phyloP scores from a whole-genome alignment of 1,139 yeast species.

The Hemisphaericaspora xylofermentans region DNA sequence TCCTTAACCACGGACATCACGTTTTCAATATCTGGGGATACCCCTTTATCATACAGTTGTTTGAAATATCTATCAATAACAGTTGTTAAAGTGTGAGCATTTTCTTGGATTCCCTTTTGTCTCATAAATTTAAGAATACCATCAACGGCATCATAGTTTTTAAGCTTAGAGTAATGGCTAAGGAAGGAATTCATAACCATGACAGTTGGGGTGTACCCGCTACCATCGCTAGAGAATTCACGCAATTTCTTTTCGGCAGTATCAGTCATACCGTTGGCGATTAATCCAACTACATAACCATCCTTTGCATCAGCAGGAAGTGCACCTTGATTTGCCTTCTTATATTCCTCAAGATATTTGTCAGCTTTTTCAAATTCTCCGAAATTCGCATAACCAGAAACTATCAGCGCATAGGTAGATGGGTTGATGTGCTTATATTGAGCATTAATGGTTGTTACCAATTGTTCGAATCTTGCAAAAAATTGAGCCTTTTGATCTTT shows the following conservation, averaged over 20 bases:
- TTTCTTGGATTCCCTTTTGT: constrained; percentile 49
- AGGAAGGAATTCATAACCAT: constrained; percentile 39
- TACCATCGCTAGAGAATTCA: constrained; percentile 26
- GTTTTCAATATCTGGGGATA: constrained; percentile 40
- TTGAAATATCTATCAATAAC: constrained; percentile 59
- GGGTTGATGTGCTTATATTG: constrained; percentile 27
- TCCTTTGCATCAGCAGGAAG: constrained; percentile 32
- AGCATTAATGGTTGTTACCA: constrained; percentile 29
- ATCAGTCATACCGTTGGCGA: constrained; percentile 27
- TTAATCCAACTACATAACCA: constrained; percentile 37
- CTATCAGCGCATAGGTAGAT: constrained; percentile 30
- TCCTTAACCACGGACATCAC: constrained; percentile 45
- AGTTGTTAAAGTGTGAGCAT: constrained; percentile 65
- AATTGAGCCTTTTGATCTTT: constrained; percentile 17
- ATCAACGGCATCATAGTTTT: constrained; percentile 39
- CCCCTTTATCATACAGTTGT: constrained; percentile 42
- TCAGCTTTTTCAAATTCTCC: constrained; percentile 34
- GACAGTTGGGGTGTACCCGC: constrained; percentile 32
- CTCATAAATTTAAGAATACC: constrained; percentile 41
- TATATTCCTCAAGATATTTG: constrained; percentile 23
- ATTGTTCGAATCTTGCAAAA: constrained; percentile 25
- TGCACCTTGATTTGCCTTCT: constrained; percentile 21
- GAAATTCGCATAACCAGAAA: constrained; percentile 39
- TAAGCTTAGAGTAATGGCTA: constrained; percentile 27
- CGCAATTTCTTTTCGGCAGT: constrained; percentile 38